Percentiles rank a stretch among this genome's conserved stretches.
Evolutionary conservation across 2,329 filamentous ascomycete species (phyloP).

Genomic region (Fusarium sp.): DNA sequence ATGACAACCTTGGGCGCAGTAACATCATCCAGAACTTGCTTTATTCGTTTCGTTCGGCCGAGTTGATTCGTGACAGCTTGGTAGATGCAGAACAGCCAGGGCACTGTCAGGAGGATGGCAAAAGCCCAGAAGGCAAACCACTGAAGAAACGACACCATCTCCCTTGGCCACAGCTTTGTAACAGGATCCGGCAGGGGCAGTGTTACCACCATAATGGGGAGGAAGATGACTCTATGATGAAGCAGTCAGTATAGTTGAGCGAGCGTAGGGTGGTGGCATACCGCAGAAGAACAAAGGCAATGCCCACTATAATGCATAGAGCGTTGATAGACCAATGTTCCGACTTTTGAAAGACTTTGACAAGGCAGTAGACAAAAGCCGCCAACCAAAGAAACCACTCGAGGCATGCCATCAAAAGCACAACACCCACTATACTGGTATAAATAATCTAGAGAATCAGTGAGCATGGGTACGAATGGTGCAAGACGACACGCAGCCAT

Average conservation of each 20-base stretch:
- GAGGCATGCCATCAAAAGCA: constrained; percentile 87
- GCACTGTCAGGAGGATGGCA: constrained; percentile 84
- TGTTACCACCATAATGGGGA: constrained; percentile 95
- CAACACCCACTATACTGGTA: constrained; percentile 81
- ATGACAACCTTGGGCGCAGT: constrained; percentile 95
- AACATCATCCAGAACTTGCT: constrained; percentile 85
- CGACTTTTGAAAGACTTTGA: constrained; percentile 90
- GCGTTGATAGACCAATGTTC: constrained; percentile 88
- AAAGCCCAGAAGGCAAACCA: constrained; percentile 98
- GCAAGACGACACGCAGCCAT: neutral
- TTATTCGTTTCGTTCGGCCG: constrained; percentile 85
- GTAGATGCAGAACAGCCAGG: constrained; percentile 95
- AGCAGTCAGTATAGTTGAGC: neutral
- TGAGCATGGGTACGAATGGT: neutral
- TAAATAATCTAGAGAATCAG: constrained; percentile 80
- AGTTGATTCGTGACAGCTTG: constrained; percentile 90
- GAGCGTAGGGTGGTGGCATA: constrained; percentile 57
- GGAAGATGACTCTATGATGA: constrained; percentile 78
- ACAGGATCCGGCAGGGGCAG: constrained; percentile 84
- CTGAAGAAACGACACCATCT: constrained; percentile 81
- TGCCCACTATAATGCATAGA: constrained; percentile 81
- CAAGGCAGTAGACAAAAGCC: constrained; percentile 92
- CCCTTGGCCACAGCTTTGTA: constrained; percentile 78
- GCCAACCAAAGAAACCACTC: constrained; percentile 97
- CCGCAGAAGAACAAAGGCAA: constrained; percentile 83